Evolutionary conservation across 352 stramenopile species (phyloP).

Genomic region (Globisporangium rhizosaccharum): DNA sequence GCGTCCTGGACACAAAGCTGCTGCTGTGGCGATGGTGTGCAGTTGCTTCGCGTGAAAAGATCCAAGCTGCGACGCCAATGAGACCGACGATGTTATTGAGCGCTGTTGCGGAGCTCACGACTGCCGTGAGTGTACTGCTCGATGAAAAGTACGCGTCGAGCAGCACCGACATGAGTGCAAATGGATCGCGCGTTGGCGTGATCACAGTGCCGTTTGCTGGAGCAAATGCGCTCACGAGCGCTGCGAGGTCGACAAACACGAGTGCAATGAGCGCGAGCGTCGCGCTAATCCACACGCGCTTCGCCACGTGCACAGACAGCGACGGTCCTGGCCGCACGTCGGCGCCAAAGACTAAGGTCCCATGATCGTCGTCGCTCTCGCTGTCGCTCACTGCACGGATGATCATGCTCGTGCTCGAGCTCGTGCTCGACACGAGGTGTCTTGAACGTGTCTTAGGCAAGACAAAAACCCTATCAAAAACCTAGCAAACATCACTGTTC

Average conservation of each 20-base stretch:
- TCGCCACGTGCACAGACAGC: conserved; percentile 10
- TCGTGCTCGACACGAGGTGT: neutral
- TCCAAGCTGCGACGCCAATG: conserved; percentile 41
- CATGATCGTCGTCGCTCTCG: conserved; percentile 35
- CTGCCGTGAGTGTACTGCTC: neutral
- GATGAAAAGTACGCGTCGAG: neutral
- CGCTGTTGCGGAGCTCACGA: conserved; percentile 16
- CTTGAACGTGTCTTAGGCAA: neutral
- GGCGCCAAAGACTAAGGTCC: conserved; percentile 13
- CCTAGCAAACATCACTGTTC: too few species aligned
- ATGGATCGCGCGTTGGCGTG: conserved; percentile 18
- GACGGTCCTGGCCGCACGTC: too few species aligned
- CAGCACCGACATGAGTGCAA: conserved; percentile 21
- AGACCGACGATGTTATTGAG: conserved; percentile 50
- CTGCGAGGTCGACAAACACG: conserved; percentile 55
- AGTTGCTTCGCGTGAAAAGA: conserved; percentile 40
- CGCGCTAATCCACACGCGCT: conserved; percentile 39
- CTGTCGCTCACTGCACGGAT: conserved; percentile 58
- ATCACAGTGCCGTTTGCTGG: neutral
- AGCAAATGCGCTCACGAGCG: conserved; percentile 25
- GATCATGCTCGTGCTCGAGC: conserved; percentile 45
- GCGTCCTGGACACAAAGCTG: neutral
- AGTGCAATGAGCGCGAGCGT: conserved; percentile 39
- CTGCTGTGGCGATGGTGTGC: neutral
- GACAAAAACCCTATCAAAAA: neutral